A percentile compares a stretch with the other conserved stretches of the same genome.
phyloP scores from a whole-genome alignment of 169 alveolate species.

The Plasmodium ovale region DNA sequence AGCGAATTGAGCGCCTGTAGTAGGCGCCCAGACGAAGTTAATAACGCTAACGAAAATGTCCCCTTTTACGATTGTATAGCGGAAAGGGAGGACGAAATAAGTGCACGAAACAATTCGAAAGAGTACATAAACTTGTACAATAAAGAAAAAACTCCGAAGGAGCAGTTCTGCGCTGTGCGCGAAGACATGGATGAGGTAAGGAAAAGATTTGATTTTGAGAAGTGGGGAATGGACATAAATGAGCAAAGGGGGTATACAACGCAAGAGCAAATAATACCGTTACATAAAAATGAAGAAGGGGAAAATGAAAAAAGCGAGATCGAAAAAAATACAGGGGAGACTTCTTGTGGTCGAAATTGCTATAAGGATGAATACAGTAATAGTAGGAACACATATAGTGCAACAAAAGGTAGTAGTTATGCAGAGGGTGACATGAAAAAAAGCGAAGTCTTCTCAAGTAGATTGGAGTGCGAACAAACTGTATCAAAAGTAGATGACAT shows the following conservation, averaged over 20 bases:
- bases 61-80: conserved; percentile 42
- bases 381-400: neutral
- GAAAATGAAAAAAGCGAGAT: neutral
- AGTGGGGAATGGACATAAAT: conserved; percentile 2
- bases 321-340: neutral
- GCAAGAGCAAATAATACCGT: neutral
- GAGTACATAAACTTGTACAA: neutral
- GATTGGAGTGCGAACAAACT: too few species aligned
- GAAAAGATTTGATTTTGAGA: conserved; percentile 1
- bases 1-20: neutral
- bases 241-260: neutral
- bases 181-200: conserved; percentile 5
- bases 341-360: neutral
- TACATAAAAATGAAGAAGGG: neutral
- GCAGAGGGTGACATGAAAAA: neutral
- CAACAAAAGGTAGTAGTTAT: neutral
- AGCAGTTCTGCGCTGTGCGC: too few species aligned
- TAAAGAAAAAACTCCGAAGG: neutral
- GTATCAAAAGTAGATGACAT: too few species aligned
- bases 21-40: neutral
- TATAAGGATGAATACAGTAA: neutral
- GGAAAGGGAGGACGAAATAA: neutral
- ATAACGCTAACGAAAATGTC: conserved; percentile 1
- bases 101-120: neutral
- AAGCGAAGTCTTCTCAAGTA: too few species aligned